Percentiles rank a stretch among this genome's conserved stretches.
Evolutionary conservation across 1,139 yeast genomes (phyloP).

Genomic region (Yamadazyma atlantica): DNA sequence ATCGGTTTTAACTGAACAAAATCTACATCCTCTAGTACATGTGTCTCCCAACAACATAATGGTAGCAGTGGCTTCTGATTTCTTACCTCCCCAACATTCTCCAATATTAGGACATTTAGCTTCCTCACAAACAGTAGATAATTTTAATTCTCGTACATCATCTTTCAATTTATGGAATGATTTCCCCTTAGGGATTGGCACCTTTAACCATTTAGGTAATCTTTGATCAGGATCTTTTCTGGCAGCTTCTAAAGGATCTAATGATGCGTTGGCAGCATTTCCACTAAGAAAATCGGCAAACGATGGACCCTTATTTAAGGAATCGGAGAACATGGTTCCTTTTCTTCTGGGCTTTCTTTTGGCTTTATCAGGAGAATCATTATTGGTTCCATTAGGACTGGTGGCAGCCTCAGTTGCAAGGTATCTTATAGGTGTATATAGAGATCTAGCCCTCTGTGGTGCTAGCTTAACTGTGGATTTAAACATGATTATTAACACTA

Average conservation of each 20-base stretch:
- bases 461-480: not conserved
- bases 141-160: slow-evolving; percentile 83
- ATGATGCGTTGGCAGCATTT: slow-evolving; percentile 61
- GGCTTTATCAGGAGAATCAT: slow-evolving; percentile 5
- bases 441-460: slow-evolving; percentile 39
- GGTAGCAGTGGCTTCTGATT: slow-evolving; percentile 97
- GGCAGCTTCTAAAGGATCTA: slow-evolving; percentile 71
- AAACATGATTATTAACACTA: not conserved
- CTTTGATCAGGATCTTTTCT: slow-evolving; percentile 61
- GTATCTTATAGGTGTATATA: slow-evolving; percentile 1
- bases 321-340: slow-evolving; percentile 63
- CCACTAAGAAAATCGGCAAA: slow-evolving; percentile 89
- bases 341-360: slow-evolving; percentile 36
- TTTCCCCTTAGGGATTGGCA: slow-evolving; percentile 91
- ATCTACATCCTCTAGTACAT: slow-evolving; percentile 97
- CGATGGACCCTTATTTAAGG: slow-evolving; percentile 82
- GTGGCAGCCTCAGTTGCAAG: slow-evolving; percentile 12
- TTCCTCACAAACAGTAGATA: slow-evolving; percentile 97
- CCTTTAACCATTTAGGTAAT: slow-evolving; percentile 91
- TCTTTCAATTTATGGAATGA: slow-evolving; percentile 76
- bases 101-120: slow-evolving; percentile 99
- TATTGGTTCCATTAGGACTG: not conserved
- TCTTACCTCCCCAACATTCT: slow-evolving; percentile 99
- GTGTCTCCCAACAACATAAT: slow-evolving; percentile 98
- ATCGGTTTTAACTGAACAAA: slow-evolving; percentile 94